Conservation (phyloP, 441 rosid species). For the Croton setiger region DNA sequence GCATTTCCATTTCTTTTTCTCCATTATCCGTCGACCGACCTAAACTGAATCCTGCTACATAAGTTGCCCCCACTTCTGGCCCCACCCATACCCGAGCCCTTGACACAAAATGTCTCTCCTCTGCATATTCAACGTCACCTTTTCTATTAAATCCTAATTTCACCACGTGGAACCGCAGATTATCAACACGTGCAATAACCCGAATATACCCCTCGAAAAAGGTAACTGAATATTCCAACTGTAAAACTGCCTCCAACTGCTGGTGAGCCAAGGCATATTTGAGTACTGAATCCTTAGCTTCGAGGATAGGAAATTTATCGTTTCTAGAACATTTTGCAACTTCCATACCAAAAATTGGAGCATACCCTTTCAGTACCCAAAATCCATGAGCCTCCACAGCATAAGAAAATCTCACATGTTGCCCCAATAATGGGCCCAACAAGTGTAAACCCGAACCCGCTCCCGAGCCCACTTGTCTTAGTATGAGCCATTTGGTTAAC, state of each 20-base stretch:
- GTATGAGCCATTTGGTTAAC: conserved; percentile 67
- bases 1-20: conserved; percentile 46
- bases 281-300: conserved; percentile 58
- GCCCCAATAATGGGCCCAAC: conserved; percentile 30
- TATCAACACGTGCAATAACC: conserved; percentile 63
- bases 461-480: conserved; percentile 62
- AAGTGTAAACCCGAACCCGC: conserved; percentile 51
- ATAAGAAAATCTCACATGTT: conserved; percentile 46
- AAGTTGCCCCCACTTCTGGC: conserved; percentile 73
- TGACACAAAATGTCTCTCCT: conserved; percentile 63
- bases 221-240: conserved; percentile 56
- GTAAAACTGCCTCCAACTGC: conserved; percentile 64
- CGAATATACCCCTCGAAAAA: conserved; percentile 57
- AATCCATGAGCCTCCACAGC: conserved; percentile 76
- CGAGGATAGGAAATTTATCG: conserved; percentile 36
- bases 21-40: conserved; percentile 54
- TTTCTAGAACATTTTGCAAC: conserved; percentile 26
- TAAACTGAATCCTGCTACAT: conserved; percentile 49
- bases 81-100: conserved; percentile 74
- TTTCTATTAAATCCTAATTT: conserved; percentile 53
- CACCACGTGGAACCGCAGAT: conserved; percentile 63
- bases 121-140: conserved; percentile 28
- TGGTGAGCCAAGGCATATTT: conserved; percentile 79
- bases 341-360: conserved; percentile 62
- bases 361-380: conserved; percentile 73